These are phyloP conservation scores for Drechslera avenae DNA, from an alignment of 2,329 filamentous ascomycete genomes.

Conservation along the genomic window DNA sequence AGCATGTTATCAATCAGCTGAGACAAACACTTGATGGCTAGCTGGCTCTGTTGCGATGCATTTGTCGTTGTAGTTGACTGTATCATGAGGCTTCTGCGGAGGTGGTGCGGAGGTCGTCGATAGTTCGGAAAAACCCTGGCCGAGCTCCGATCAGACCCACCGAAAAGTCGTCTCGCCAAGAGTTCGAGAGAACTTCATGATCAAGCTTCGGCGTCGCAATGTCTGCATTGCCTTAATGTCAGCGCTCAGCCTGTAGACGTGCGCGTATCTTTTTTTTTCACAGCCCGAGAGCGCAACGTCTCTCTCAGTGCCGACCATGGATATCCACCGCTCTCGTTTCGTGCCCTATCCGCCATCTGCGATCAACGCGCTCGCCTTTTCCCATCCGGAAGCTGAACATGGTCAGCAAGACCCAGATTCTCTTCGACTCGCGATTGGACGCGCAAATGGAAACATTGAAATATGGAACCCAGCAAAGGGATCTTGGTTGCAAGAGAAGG, in stretches of 20 bases:
- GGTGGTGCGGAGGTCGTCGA: constrained; percentile 13
- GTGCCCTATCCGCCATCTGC: constrained; percentile 88
- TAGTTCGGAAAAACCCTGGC: constrained; percentile 10
- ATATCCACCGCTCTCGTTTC: constrained; percentile 96
- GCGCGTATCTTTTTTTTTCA: constrained; percentile 15
- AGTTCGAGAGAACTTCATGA: constrained; percentile 22
- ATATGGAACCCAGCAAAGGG: constrained; percentile 91
- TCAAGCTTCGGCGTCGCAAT: constrained; percentile 9
- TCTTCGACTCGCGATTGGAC: constrained; percentile 82
- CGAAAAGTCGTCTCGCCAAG: constrained; percentile 23
- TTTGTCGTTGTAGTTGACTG: not conserved
- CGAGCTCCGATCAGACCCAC: constrained; percentile 18
- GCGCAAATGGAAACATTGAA: constrained; percentile 94
- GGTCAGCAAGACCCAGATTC: constrained; percentile 57
- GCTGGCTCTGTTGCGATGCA: too few species aligned
- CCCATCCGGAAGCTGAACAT: constrained; percentile 62
- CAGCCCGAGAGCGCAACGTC: not conserved
- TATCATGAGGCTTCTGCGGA: constrained; percentile 4
- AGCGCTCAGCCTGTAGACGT: constrained; percentile 21
- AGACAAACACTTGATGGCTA: too few species aligned
- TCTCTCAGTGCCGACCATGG: constrained; percentile 62
- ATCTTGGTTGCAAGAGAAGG: constrained; percentile 86
- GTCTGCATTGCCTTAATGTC: constrained; percentile 18
- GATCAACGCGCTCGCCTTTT: constrained; percentile 95
- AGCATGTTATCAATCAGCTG: too few species aligned